Evolutionary conservation across 768 basidiomycete species (phyloP).

Genomic region (Leccinum rimulosum): DNA sequence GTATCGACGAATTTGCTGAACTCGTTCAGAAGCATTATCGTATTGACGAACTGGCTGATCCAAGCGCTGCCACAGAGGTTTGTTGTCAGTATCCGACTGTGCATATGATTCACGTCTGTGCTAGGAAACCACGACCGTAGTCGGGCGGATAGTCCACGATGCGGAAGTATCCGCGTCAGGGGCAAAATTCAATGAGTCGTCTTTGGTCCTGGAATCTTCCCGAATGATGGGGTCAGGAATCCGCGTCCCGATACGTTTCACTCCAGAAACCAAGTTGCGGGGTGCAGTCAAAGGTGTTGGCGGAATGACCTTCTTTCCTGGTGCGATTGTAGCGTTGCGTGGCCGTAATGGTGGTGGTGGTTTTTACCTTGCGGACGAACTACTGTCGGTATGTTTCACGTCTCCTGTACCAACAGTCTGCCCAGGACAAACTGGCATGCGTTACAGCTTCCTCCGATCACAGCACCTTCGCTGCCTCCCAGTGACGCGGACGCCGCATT

Average conservation of each 20-base stretch:
- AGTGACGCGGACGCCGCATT: conserved; percentile 44
- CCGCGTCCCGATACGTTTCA: conserved; percentile 70
- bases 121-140: conserved; percentile 63
- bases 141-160: conserved; percentile 75
- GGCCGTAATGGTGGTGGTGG: conserved; percentile 91
- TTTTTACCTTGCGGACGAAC: conserved; percentile 51
- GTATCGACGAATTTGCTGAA: conserved; percentile 85
- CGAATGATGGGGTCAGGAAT: conserved; percentile 67
- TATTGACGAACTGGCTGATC: conserved; percentile 77
- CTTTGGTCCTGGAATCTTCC: conserved; percentile 80
- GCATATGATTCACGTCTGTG: neutral
- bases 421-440: neutral
- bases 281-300: conserved; percentile 59
- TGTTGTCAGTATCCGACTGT: conserved; percentile 1
- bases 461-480: conserved; percentile 39
- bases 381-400: neutral
- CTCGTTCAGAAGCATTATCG: conserved; percentile 67
- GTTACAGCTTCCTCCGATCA: conserved; percentile 61
- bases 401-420: neutral
- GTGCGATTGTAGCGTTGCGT: conserved; percentile 79
- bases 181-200: conserved; percentile 70
- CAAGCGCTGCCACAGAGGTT: conserved; percentile 54
- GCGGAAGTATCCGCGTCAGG: conserved; percentile 53
- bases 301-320: conserved; percentile 80
- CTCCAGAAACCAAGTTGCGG: conserved; percentile 61